Evolutionary conservation across 192 early-diverging fungal species (phyloP).

Genomic region (Spizellomyces sp.): DNA sequence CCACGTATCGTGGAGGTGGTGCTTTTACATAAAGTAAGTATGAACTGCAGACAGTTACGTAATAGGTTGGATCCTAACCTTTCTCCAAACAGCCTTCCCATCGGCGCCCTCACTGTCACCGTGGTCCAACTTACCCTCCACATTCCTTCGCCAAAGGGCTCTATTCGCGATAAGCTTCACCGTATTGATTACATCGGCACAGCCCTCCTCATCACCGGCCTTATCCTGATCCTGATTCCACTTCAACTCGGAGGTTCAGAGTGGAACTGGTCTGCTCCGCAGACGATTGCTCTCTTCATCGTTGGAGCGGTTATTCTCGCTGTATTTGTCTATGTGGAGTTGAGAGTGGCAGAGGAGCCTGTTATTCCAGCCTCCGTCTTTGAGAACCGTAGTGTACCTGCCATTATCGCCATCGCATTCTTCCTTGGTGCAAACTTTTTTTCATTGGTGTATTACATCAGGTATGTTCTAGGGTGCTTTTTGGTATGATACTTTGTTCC

Average conservation of each 20-base stretch:
- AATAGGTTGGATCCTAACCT: too few species aligned
- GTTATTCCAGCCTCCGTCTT: constrained; percentile 71
- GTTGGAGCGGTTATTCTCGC: constrained; percentile 49
- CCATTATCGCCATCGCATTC: constrained; percentile 37
- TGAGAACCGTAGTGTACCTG: constrained; percentile 46
- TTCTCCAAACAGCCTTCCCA: constrained; percentile 64
- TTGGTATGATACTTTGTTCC: background rate
- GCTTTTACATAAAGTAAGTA: constrained; percentile 65
- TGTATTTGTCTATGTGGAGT: constrained; percentile 67
- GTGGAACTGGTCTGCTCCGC: constrained; percentile 60
- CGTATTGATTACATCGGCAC: constrained; percentile 73
- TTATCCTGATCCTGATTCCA: constrained; percentile 69
- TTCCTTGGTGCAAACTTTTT: constrained; percentile 48
- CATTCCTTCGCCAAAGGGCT: constrained; percentile 58
- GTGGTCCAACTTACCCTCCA: constrained; percentile 61
- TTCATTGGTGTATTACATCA: constrained; percentile 70
- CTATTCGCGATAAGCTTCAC: constrained; percentile 55
- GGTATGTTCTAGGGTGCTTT: constrained; percentile 30
- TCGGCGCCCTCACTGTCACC: constrained; percentile 67
- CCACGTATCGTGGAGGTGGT: constrained; percentile 48
- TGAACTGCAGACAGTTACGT: too few species aligned
- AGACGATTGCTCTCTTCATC: constrained; percentile 63
- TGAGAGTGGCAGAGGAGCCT: constrained; percentile 64
- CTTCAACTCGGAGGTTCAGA: constrained; percentile 74
- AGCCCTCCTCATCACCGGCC: constrained; percentile 49